Percentiles rank a stretch among this genome's conserved stretches.
phyloP scores from a whole-genome alignment of 2,329 filamentous ascomycete species.

The Hypoxylon sp. region DNA sequence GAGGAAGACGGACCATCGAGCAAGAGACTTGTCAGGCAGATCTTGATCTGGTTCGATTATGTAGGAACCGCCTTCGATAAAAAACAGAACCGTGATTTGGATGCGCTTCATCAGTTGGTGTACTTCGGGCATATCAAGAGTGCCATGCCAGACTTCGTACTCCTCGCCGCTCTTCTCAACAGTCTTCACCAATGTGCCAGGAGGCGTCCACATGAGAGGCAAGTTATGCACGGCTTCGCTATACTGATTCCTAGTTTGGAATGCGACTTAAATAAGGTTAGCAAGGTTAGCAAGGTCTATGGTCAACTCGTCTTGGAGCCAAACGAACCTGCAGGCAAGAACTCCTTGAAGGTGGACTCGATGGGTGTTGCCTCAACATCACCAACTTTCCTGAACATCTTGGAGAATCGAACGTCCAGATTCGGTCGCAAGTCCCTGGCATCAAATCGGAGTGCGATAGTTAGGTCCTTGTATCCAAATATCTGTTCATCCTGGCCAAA shows the following conservation, averaged over 20 bases:
- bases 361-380: slow-evolving; percentile 80
- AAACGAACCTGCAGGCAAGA: slow-evolving; percentile 75
- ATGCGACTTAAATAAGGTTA: slow-evolving; percentile 69
- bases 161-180: slow-evolving; percentile 73
- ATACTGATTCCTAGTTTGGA: slow-evolving; percentile 74
- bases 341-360: slow-evolving; percentile 72
- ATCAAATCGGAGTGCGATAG: slow-evolving; percentile 78
- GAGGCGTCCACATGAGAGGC: slow-evolving; percentile 73
- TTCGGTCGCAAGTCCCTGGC: slow-evolving; percentile 83
- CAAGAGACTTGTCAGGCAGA: slow-evolving; percentile 79
- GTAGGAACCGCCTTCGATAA: slow-evolving; percentile 92
- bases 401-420: slow-evolving; percentile 77
- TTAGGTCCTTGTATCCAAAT: slow-evolving; percentile 88
- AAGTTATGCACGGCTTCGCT: slow-evolving; percentile 68
- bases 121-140: slow-evolving; percentile 77
- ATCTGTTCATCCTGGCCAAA: slow-evolving; percentile 95
- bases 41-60: slow-evolving; percentile 66
- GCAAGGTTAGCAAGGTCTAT: slow-evolving; percentile 38
- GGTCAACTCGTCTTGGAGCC: slow-evolving; percentile 1
- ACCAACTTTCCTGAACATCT: slow-evolving; percentile 78
- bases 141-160: slow-evolving; percentile 90
- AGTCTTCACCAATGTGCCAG: slow-evolving; percentile 78
- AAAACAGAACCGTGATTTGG: slow-evolving; percentile 86
- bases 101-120: slow-evolving; percentile 82
- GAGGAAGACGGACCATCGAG: slow-evolving; percentile 94